Evolutionary conservation across 75 land plant species (phyloP).

Genomic region (Pinus albicaulis): DNA sequence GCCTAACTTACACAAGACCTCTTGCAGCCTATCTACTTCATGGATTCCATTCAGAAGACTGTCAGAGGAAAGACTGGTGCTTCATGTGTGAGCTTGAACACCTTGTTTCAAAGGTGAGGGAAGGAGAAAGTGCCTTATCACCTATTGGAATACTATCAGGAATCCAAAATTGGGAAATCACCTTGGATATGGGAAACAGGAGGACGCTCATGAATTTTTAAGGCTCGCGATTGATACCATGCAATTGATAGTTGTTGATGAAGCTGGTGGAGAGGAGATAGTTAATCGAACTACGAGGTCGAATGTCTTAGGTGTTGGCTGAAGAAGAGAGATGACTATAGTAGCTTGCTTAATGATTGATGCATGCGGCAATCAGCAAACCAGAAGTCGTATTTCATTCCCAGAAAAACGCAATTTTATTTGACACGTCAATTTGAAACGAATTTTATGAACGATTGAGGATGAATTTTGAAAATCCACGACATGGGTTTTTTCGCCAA

Average conservation of each 20-base stretch:
- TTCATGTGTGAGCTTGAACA: constrained; percentile 84
- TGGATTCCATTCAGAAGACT: constrained; percentile 56
- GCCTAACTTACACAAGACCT: constrained; percentile 73
- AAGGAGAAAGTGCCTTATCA: constrained; percentile 46
- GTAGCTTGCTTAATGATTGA: too few species aligned
- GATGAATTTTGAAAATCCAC: too few species aligned
- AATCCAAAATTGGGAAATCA: constrained; percentile 52
- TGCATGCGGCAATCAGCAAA: too few species aligned
- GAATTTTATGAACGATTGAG: too few species aligned
- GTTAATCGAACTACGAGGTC: constrained; percentile 37
- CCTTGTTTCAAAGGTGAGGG: constrained; percentile 41
- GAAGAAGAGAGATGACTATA: too few species aligned
- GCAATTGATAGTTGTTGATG: constrained; percentile 73
- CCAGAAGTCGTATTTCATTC: too few species aligned
- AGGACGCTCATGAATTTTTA: constrained; percentile 96
- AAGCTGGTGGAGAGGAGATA: constrained; percentile 28
- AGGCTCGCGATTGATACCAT: constrained; percentile 80
- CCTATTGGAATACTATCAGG: constrained; percentile 62
- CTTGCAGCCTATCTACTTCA: constrained; percentile 69
- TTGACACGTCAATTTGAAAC: too few species aligned
- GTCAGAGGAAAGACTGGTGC: constrained; percentile 63
- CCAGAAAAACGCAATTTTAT: too few species aligned
- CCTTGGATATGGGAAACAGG: constrained; percentile 78
- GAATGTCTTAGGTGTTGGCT: too few species aligned
- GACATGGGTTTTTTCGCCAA: too few species aligned